Base-by-base conservation (phyloP, 2,329 filamentous ascomycete genomes). In the Cryphonectria nitschkei region DNA sequence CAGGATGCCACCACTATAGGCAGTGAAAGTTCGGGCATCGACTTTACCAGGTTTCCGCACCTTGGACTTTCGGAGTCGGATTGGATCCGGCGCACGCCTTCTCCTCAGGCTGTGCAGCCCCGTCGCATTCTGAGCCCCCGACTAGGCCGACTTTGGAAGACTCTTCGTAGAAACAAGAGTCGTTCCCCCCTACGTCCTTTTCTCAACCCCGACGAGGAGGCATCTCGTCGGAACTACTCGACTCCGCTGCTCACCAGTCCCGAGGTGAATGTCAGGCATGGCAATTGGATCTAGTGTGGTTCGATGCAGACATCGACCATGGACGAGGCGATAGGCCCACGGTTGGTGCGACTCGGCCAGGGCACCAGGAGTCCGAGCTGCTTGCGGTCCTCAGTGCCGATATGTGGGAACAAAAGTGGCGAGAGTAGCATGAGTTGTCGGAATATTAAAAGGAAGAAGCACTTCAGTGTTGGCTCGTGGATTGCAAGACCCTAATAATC, bases 231-330 rank as follows among this genome's bases (percentile, higher is more conserved):
- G 32, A 73, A 73, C 58, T 50, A 65, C 26, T 68, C 71, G 11
- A 69, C 66, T 16, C 66, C 71, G 56, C 50, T 71, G 8, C 60
- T 71, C 14, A 50, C 22, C 43, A 43, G 58, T 37, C 69, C 52
- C 5, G 41, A 64, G 37, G 63, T 54, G 50, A 65, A 69, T 32
- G 66, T 67, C 50, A 68, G 58, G 52, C 58, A 65, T 64, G 69
- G 71, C 62, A 73, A 73, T 60, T 73, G 71, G 71, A 73, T 73
- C 63, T 73, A 73, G 71, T 73, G 71, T 71, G 68, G 71, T 71
- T 73, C 71, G 60, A 58, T 68, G 66, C 62, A 73, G 32, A 52
- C 22, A 29, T 73, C 50, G 46, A 62, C 68, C 22, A 56, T 26
- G 19, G 67, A 34, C 13, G 58, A 62, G 41, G 16, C 16, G 14